Conservation (phyloP, 2,329 filamentous ascomycete genomes). For the Pseudovirgaria hyperparasitica region DNA sequence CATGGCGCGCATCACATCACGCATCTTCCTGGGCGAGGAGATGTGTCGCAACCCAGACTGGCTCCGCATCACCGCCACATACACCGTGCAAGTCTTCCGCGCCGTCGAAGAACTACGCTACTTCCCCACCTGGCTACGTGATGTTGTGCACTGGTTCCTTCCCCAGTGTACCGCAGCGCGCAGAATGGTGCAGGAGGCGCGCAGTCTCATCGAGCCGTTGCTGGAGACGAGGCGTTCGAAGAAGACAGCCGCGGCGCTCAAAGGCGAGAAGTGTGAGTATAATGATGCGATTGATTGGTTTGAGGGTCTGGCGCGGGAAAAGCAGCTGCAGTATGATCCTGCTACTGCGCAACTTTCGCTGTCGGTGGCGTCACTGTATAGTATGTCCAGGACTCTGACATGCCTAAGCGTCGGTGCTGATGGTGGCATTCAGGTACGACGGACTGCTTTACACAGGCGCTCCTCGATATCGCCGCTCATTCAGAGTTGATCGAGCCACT, state of each 20-base stretch:
- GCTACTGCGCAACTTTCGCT: slow-evolving; percentile 7
- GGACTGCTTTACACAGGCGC: slow-evolving; percentile 11
- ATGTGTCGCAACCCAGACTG: slow-evolving; percentile 27
- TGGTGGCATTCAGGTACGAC: slow-evolving; percentile 13
- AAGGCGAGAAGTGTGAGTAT: slow-evolving; percentile 9
- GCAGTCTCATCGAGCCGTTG: slow-evolving; percentile 21
- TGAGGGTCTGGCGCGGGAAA: too few species aligned
- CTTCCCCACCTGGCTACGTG: slow-evolving; percentile 21
- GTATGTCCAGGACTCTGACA: slow-evolving; percentile 2
- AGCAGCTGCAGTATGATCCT: slow-evolving; percentile 10
- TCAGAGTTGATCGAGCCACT: slow-evolving; percentile 14
- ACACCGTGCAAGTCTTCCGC: slow-evolving; percentile 22
- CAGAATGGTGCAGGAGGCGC: slow-evolving; percentile 15
- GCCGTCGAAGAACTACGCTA: slow-evolving; percentile 18
- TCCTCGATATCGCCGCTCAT: slow-evolving; percentile 11
- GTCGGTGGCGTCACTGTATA: slow-evolving; percentile 10
- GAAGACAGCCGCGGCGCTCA: slow-evolving; percentile 7
- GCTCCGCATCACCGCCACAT: slow-evolving; percentile 20
- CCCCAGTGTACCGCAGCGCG: slow-evolving; percentile 22
- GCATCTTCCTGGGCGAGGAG: slow-evolving; percentile 26
- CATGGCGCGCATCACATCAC: slow-evolving; percentile 25
- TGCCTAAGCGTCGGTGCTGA: too few species aligned
- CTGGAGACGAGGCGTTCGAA: slow-evolving; percentile 16
- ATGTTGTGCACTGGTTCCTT: slow-evolving; percentile 20
- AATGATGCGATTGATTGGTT: slow-evolving; percentile 12